Conservation (phyloP, 495 filamentous ascomycete species). For the Aspergillus baeticus region DNA sequence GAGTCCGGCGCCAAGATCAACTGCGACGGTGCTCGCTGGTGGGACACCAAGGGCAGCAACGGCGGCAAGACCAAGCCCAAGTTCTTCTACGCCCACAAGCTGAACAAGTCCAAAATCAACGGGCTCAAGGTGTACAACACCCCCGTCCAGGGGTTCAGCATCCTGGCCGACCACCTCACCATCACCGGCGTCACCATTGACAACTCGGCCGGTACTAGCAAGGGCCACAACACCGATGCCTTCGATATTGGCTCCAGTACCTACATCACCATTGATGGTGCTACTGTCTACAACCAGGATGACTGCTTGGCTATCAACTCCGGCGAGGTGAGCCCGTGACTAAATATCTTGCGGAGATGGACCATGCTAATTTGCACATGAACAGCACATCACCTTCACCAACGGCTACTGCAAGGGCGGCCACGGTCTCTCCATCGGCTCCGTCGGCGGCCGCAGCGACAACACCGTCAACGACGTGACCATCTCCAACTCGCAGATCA, state of each 20-base stretch:
- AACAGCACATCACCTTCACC: slow-evolving; percentile 52
- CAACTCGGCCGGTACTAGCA: slow-evolving; percentile 51
- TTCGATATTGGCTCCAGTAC: slow-evolving; percentile 58
- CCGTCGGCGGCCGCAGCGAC: slow-evolving; percentile 59
- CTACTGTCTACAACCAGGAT: slow-evolving; percentile 59
- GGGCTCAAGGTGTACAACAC: slow-evolving; percentile 54
- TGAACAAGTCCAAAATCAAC: slow-evolving; percentile 42
- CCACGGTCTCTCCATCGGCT: slow-evolving; percentile 72
- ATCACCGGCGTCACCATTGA: slow-evolving; percentile 56
- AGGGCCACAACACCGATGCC: slow-evolving; percentile 65
- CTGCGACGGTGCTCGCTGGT: slow-evolving; percentile 48
- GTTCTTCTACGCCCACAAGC: slow-evolving; percentile 54
- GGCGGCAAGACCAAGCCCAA: slow-evolving; percentile 58
- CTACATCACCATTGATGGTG: slow-evolving; percentile 52
- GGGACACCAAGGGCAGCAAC: slow-evolving; percentile 53
- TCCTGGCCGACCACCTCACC: slow-evolving; percentile 51
- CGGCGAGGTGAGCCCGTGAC: slow-evolving; percentile 33
- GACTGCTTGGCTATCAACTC: slow-evolving; percentile 66
- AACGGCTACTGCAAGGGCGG: slow-evolving; percentile 56
- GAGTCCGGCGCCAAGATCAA: slow-evolving; percentile 40
- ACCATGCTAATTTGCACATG: too few species aligned
- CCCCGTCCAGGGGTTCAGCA: slow-evolving; percentile 61
- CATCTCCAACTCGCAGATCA: slow-evolving; percentile 50
- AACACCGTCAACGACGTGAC: slow-evolving; percentile 59
- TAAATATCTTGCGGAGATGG: not conserved